Evolutionary conservation across 2,329 filamentous ascomycete genomes (phyloP), one percentile per base, ranked within the genome.

Genomic region (Diaporthe amygdali): DNA sequence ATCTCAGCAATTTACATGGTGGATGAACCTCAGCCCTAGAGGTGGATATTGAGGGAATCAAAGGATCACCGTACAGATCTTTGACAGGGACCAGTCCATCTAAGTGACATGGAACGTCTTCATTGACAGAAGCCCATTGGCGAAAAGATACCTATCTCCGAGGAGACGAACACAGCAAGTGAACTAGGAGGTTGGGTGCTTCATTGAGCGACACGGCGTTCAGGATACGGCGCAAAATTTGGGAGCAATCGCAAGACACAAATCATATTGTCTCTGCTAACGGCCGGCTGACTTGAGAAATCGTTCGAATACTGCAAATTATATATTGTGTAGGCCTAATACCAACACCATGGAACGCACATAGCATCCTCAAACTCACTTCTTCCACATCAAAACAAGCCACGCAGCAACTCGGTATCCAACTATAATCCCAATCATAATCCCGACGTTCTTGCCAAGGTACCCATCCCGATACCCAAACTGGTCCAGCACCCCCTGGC

Each of bases 371-470:
- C 8, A 44, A 17, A 54, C 14, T 76, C 49, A 79, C 41, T 61
- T 77, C 76, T 75, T 79, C 74, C 83, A 44, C 75, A 77, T 81
- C 30, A 94, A 80, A 30, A 89, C 90, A 66, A 89, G 75, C 90
- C 90, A 94, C 1, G 90, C 91, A 6, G 94, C 85, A 6, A 94
- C 55, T 64, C 93, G 84, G 82, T 95, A 95, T 0, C 89, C 94
- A 17, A 88, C 83, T 75, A 94, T 91, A 74, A 97, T 97, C 3
- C 85, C 90, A 66, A 97, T 78, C 84, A 96, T 86, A 75, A 96
- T 95, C 0, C 94, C 94, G 25, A 94, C 89, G 86, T 93, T 93
- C 77, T 89, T 87, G 3, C 90, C 92, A 34, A 87, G 88, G 70
- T 87, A 83, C 0, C 89, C 91, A 3, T 87, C 88, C 10, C 86